Base-by-base conservation (phyloP, 495 filamentous ascomycete genomes). In the Elasticomyces elasticus region DNA sequence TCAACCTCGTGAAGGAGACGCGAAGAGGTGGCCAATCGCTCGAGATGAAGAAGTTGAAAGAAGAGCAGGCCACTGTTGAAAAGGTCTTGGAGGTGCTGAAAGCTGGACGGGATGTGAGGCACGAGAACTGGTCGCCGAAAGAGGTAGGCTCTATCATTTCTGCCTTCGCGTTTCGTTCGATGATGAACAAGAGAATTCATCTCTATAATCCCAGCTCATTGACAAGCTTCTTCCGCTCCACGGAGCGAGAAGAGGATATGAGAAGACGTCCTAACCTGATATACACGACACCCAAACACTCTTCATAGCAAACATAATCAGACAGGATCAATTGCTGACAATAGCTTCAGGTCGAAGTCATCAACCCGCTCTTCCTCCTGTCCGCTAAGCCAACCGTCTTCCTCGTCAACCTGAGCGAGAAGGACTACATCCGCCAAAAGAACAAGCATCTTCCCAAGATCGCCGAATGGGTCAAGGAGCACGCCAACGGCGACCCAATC, bases 131-230 rank as follows among this genome's bases (percentile, higher is more conserved):
- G 94, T 58, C 67, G 41, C 82, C 89, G 25, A 99, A 97, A 73
- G 94, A 99, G 87, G 92, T 97, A 85, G 61, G 88, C 73, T 17
- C 44, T 42, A 59, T 58, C 59, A 47, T 59, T 52, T 55, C 37
- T 17, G 20, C 26, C 22, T 35, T 38, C 3, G 6, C 40, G 6
- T 37, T 47, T 13, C 22, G 38, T 80, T 72, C 68, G 60, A 84
- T 92, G 92, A 98, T 97, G 92, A 98, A 81, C 82, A 95, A 95
- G 85, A 90, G 89, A 86, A 81, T 79, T 74, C 72, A 77, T 87
- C 89, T 91, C 85, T 83, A 76, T 86, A 89, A 95, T 86, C 92
- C 92, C 92, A 98, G 92, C 92, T 98, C 92, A 83, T 94, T 81
- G 92, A 96, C 12, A 83, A 80, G 80, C 75, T 83, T 82, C 78